Evolutionary conservation across 805 yeast genomes (phyloP), one percentile per base, ranked within the genome.

Genomic region (Candida hispaniensis): DNA sequence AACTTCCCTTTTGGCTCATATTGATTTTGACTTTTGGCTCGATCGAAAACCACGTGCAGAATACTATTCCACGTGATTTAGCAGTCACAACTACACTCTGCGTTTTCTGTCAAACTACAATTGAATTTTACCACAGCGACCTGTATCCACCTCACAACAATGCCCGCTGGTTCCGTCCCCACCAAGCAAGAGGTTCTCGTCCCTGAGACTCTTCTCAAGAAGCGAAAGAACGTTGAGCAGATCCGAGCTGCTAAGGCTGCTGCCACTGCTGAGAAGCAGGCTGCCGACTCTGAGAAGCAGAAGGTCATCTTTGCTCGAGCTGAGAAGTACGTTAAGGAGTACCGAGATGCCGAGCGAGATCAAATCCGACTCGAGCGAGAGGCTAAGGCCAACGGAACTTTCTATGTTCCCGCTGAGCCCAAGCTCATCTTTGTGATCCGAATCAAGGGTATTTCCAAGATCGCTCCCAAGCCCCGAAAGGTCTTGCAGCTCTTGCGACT

Each of bases 381-480:
- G 50, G 95, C 95, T 54, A 81, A 79, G 74, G 86, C 88, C 64
- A 68, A 75, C 60, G 93, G 93, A 66, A 76, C 91, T 59, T 81
- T 77, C 83, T 86, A 76, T 73, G 82, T 76, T 49, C 77, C 73
- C 73, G 95, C 93, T 66, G 88, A 86, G 75, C 75, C 77, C 60
- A 85, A 82, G 69, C 79, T 86, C 60, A 93, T 82, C 51, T 83
- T 86, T 66, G 93, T 86, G 60, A 75, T 86, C 66, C 83, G 97
- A 79, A 86, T 86, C 78, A 86, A 86, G 88, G 96, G 96, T 86
- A 82, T 86, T 67, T 80, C 73, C 86, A 86, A 85, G 79, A 83
- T 86, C 58, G 81, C 95, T 61, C 95, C 96, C 61, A 86, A 86
- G 79, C 94, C 95, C 76, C 85, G 95, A 81, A 86, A 86, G 81